A percentile compares a stretch with the other conserved stretches of the same genome.
phyloP scores from a whole-genome alignment of 345 rosid species.

The Salix viminalis region DNA sequence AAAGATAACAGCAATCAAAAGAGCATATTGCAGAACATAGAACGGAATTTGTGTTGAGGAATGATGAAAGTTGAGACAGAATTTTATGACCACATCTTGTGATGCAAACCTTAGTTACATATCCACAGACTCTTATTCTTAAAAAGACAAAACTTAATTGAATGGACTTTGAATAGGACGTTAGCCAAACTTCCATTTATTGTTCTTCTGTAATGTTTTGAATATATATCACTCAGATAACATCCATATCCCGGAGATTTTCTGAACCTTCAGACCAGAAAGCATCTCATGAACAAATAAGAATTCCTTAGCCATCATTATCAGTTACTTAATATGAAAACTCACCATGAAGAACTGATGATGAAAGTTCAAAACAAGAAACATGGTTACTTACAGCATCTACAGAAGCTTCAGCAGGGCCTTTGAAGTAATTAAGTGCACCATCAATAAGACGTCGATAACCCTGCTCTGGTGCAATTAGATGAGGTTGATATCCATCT shows the following conservation, averaged over 20 bases:
- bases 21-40: background rate
- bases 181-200: too few relatives aligned
- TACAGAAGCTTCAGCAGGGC: conserved; percentile 74
- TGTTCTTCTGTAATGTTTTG: too few relatives aligned
- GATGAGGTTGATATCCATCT: conserved; percentile 74
- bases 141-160: background rate
- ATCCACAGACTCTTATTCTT: background rate
- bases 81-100: background rate
- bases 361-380: too few relatives aligned
- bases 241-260: background rate
- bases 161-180: background rate
- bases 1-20: conserved; percentile 7
- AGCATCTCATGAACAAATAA: background rate
- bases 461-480: conserved; percentile 71
- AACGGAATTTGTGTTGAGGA: too few relatives aligned
- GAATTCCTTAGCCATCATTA: background rate
- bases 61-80: background rate
- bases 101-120: background rate
- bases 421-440: conserved; percentile 54
- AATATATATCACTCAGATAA: background rate
- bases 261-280: background rate
- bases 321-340: background rate
- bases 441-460: conserved; percentile 61
- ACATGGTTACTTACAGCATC: conserved; percentile 52
- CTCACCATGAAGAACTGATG: background rate